A percentile compares a stretch with the other conserved stretches of the same genome.
These are phyloP conservation scores for Euclidium syriacum DNA, from an alignment of 345 rosid genomes.

Conservation along the genomic window DNA sequence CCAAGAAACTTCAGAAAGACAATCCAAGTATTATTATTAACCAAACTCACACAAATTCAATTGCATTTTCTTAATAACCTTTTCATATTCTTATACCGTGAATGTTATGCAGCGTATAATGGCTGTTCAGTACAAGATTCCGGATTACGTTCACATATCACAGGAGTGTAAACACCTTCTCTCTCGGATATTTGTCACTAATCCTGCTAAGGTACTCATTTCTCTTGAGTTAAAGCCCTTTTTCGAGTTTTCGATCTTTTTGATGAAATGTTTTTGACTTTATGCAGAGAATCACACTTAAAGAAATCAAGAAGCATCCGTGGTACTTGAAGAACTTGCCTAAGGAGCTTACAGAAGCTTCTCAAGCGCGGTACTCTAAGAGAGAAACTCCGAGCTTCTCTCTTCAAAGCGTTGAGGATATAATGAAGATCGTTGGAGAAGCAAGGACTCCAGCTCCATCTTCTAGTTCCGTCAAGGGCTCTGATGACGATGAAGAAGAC, in stretches of 20 bases:
- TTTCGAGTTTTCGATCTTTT: not conserved
- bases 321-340: constrained; percentile 98
- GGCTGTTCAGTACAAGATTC: constrained; percentile 88
- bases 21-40: constrained; percentile 73
- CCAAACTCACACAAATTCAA: not conserved
- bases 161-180: constrained; percentile 77
- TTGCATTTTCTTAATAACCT: not conserved
- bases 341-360: constrained; percentile 67
- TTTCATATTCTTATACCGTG: not conserved
- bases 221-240: not conserved
- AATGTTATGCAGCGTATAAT: constrained; percentile 58
- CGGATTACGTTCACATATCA: constrained; percentile 79
- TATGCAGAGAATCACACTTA: constrained; percentile 66
- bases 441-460: constrained; percentile 69
- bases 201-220: constrained; percentile 51
- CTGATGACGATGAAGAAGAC: constrained; percentile 62
- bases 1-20: constrained; percentile 90
- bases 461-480: constrained; percentile 48
- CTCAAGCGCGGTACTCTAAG: constrained; percentile 72
- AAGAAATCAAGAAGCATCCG: constrained; percentile 81
- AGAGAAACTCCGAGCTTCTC: constrained; percentile 72
- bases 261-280: not conserved
- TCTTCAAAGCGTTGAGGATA: constrained; percentile 72
- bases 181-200: constrained; percentile 79
- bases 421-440: constrained; percentile 87